Base-by-base conservation (phyloP, 2,329 filamentous ascomycete species). In the Diaporthe sp. region DNA sequence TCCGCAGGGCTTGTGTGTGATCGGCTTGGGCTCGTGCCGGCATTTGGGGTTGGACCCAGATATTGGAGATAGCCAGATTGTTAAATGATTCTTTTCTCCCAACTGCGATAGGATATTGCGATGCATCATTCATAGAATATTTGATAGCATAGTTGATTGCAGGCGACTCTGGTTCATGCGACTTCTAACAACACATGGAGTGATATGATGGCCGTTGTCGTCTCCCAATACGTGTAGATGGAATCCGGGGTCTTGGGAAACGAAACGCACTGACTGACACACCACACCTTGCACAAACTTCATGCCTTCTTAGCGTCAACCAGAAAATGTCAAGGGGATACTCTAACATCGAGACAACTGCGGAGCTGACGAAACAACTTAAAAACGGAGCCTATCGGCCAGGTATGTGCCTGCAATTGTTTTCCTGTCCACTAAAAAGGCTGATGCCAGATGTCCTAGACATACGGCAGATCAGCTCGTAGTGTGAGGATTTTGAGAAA, bases 21-120 rank as follows among this genome's bases (percentile, higher is more conserved):
- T 68, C 65, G 65, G 65, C 65, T 68, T 68, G 47, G 47, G 6
- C 47, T 53, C n/a, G 31, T 68, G 47, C 65, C 47, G 65, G 65
- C 65, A 68, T 53, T 68, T 47, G 44, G 47, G 47, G 17, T 63
- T 37, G 47, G 31, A 20, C 9, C 61, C 39, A 2, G 25, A 47
- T 20, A 34, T 53, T 68, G 65, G 47, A 49, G 61, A 53, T 68
- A 53, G 7, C 6, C 5, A 10, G 12, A n/a, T 13, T 7, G 2
- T 9, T 20, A 4, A 25, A 25, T 53, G 15, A 51, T 17, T 20
- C 20, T 3, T 15, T 20, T 10, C 63, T 37, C 20, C 22, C 4
- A 17, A 31, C 44, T 25, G 9, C 9, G 12, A 4, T 1, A 6
- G 9, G n/a, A n/a, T n/a, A 25, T 34, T 22, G 6, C 20, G 8